Base-by-base conservation (phyloP, 2,329 filamentous ascomycete genomes). In the Decorospora gaudefroyi region DNA sequence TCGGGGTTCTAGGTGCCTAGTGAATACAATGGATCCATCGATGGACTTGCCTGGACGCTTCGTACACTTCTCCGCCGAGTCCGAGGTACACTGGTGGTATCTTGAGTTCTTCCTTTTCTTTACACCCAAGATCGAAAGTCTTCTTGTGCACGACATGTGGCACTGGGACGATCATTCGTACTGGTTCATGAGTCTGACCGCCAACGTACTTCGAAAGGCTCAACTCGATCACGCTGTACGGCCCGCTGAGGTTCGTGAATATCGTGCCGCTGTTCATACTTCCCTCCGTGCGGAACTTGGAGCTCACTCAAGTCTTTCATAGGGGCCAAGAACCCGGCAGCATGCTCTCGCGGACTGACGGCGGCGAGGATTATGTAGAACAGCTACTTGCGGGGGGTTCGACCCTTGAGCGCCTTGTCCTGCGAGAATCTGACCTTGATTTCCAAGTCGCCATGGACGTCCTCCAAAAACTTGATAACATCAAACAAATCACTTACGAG, bases 61-160 rank as follows among this genome's bases (percentile, higher is more conserved):
- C 38, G 22, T 42, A 13, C 13, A 22, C 10, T 42, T 36, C 9
- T 7, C 33, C 13, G 12, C 22, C 3, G 31, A 36, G 15, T 17
- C 15, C 9, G 32, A 46, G 16, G n/a, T 35, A 4, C 32, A 46
- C 10, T 42, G 43, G 43, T 51, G 47, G 47, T 53, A 47, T 33
- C 43, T 53, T 13, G 50, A 53, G 11, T 45, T 45, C 29, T 53
- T 51, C 11, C 15, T 53, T 6, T 22, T 46, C 6, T 51, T 45
- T 16, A 23, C 40, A 9, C 50, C 47, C 10, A 45, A 34, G 3
- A 39, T 50, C 10, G 27, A 42, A 16, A 28, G 13, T 2, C 19
- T 53, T 6, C 4, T 25, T 4, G 25, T 53, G 10, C 15, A 25
- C 19, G 42, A 49, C 12, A 19, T 26, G 12, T 49, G 42, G 46